These are phyloP conservation scores for Skeletonema potamos DNA, from an alignment of 108 stramenopile species.

Conservation along the genomic window DNA sequence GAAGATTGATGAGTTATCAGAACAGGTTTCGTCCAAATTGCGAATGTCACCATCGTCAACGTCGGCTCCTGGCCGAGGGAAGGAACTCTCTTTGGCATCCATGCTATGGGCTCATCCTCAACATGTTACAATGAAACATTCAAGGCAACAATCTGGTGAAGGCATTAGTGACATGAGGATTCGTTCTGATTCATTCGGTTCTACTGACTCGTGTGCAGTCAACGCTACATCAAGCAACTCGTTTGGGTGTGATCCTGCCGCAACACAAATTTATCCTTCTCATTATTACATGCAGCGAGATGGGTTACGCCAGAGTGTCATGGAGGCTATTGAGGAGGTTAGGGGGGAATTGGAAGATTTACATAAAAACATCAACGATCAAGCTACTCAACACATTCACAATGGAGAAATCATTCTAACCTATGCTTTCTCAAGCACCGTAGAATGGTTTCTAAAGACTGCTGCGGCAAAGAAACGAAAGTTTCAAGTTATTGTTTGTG, in stretches of 20 bases:
- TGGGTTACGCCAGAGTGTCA: constrained; percentile 75
- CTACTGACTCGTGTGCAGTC: constrained; percentile 16
- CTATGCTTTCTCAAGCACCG: constrained; percentile 84
- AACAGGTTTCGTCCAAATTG: constrained; percentile 22
- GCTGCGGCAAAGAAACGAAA: constrained; percentile 85
- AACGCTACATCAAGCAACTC: neutral
- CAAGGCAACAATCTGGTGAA: constrained; percentile 13
- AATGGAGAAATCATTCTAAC: constrained; percentile 93
- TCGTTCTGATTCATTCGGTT: constrained; percentile 38
- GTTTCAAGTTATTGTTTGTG: constrained; percentile 96
- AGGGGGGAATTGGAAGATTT: constrained; percentile 84
- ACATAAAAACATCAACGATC: constrained; percentile 86
- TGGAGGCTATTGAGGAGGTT: constrained; percentile 90
- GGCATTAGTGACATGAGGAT: constrained; percentile 13
- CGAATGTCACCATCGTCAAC: neutral
- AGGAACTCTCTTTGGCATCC: constrained; percentile 67
- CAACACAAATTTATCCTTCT: constrained; percentile 41
- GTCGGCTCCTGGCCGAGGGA: constrained; percentile 10
- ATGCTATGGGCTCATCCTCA: constrained; percentile 89
- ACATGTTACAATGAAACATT: constrained; percentile 49
- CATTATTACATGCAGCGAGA: constrained; percentile 57
- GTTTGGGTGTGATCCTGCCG: constrained; percentile 4
- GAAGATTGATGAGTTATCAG: constrained; percentile 38
- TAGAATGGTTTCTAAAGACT: constrained; percentile 82
- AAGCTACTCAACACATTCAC: constrained; percentile 92